Evolutionary conservation across 2,329 filamentous ascomycete species (phyloP), one percentile per base, ranked within the genome.

Genomic region (Penicillium psychrosexuale): DNA sequence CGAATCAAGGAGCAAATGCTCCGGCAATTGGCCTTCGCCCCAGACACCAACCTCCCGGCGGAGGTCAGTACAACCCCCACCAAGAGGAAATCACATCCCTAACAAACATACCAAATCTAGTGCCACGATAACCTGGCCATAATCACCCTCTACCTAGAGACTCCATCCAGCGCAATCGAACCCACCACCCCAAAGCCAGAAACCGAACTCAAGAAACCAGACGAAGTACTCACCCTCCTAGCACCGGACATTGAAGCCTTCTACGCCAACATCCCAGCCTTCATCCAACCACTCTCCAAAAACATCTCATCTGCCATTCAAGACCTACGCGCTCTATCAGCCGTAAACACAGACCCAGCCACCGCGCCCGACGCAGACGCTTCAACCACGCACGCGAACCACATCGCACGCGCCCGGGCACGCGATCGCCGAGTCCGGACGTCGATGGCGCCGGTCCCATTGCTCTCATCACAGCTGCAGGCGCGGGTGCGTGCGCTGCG

Each of bases 101-200:
- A 33, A 37, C 34, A 1, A 27, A 22, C 13, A 11, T 28, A 34
- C 8, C 5, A 36, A 4, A 17, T 34, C 11, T 31, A 76, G 73
- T 66, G 65, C 52, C 72, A 69, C 30, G 69, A 74, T 45, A 66
- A 65, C 11, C 59, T 73, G 19, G 65, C 68, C 31, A 62, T 75
- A n/a, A 69, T 73, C 47, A 62, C 68, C 1, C 59, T 75, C n/a
- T 76, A 73, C 42, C 64, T 75, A 7, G 68, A 74, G 17, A 67
- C 69, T 3, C 58, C 66, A 8, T 53, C 62, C 15, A 38, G 54
- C 27, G 59, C 60, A 24, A 60, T 67, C 39, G 62, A 66, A 28
- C 44, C 53, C 13, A 59, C 67, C 12, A 47, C 24, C 19, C 43
- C 48, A 5, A 38, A 28, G 5, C 48, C 56, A 51, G 60, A 66